Conservation (phyloP, 345 rosid genomes). For the Citrus medica region DNA sequence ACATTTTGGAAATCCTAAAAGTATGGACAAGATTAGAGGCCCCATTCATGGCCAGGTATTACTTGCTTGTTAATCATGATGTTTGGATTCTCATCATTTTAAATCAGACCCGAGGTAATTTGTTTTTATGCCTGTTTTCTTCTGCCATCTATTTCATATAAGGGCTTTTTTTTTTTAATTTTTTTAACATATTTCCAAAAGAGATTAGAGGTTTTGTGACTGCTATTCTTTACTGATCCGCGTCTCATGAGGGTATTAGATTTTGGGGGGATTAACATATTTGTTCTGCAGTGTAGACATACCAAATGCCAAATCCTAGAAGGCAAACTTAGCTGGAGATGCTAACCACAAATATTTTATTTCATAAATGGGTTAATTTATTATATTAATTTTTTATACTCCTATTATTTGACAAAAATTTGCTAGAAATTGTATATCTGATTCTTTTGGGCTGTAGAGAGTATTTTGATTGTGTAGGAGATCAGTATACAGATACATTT, state of each 20-base stretch:
- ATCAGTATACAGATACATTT: not conserved
- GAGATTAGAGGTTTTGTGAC: not conserved
- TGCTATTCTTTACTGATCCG: not conserved
- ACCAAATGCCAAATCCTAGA: not conserved
- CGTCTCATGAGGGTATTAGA: not conserved
- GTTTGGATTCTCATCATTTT: not conserved
- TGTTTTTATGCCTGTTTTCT: not conserved
- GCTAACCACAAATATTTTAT: not conserved
- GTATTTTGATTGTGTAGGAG: not conserved
- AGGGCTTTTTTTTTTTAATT: not conserved
- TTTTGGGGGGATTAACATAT: not conserved
- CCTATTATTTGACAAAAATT: not conserved
- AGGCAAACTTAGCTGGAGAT: not conserved
- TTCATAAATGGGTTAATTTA: not conserved
- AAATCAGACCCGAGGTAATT: not conserved
- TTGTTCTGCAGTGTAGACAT: not conserved
- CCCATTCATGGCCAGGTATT: constrained; percentile 75
- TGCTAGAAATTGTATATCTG: not conserved
- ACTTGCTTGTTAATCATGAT: not conserved
- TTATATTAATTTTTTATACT: not conserved
- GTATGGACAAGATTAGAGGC: constrained; percentile 48
- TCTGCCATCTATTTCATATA: not conserved
- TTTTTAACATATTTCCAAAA: not conserved
- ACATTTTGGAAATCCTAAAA: constrained; percentile 51
- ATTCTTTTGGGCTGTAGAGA: not conserved